Conservation (phyloP, 2,329 filamentous ascomycete genomes). For the Didymellaceae sp. region DNA sequence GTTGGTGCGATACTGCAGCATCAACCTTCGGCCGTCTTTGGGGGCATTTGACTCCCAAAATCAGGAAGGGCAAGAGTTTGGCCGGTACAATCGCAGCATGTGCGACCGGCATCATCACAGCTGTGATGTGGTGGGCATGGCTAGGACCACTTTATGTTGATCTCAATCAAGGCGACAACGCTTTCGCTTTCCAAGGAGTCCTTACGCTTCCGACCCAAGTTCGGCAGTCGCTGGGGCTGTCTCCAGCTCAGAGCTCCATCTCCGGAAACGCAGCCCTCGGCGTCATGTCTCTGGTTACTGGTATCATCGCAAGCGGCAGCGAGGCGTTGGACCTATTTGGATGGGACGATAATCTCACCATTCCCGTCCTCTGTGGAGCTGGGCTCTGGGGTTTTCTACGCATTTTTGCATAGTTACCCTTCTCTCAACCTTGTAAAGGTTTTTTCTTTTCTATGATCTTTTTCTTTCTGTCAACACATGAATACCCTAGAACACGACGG, state of each 20-base stretch:
- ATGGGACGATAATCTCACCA: constrained; percentile 97
- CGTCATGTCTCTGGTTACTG: constrained; percentile 83
- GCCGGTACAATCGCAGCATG: constrained; percentile 88
- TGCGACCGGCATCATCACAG: constrained; percentile 80
- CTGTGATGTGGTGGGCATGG: constrained; percentile 86
- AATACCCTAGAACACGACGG: constrained; percentile 15
- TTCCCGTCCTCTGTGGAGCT: constrained; percentile 86
- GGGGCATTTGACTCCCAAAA: constrained; percentile 84
- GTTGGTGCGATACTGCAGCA: constrained; percentile 97
- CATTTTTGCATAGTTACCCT: constrained; percentile 67
- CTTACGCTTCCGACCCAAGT: constrained; percentile 71
- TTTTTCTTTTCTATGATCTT: neutral
- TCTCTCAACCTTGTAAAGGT: too few relatives aligned
- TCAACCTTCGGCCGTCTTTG: constrained; percentile 91
- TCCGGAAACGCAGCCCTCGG: constrained; percentile 75
- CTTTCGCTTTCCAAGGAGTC: constrained; percentile 81
- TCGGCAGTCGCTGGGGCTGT: constrained; percentile 67
- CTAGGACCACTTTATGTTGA: constrained; percentile 65
- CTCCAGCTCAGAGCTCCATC: constrained; percentile 65
- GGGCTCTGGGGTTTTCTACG: constrained; percentile 93
- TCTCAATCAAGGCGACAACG: constrained; percentile 55
- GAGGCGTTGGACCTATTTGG: constrained; percentile 91
- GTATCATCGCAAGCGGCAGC: constrained; percentile 85
- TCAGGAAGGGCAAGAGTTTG: constrained; percentile 87
- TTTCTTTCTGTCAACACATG: constrained; percentile 3